A percentile compares a stretch with the other conserved stretches of the same genome.
Evolutionary conservation across 2,329 filamentous ascomycete genomes (phyloP).

Genomic region (Diaporthe capsici): DNA sequence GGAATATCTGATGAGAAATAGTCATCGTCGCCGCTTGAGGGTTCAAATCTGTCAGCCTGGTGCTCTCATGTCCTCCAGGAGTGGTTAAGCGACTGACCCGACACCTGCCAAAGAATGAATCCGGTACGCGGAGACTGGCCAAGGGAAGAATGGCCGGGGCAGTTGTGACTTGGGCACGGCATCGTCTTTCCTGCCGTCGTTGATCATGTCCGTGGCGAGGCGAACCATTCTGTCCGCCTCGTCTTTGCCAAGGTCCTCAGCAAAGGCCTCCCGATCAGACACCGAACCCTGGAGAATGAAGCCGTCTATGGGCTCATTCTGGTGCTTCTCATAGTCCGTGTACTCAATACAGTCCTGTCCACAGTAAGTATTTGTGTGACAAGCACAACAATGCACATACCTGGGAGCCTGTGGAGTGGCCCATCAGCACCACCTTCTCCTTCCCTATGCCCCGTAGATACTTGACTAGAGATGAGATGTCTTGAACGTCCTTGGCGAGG

Average conservation of each 20-base stretch:
- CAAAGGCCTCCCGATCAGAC: conserved; percentile 79
- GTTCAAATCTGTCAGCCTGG: background rate
- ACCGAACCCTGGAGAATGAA: conserved; percentile 86
- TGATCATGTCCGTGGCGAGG: conserved; percentile 68
- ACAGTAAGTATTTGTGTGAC: conserved; percentile 26
- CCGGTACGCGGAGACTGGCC: conserved; percentile 66
- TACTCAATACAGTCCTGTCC: conserved; percentile 71
- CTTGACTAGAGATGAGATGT: conserved; percentile 66
- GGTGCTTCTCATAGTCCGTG: conserved; percentile 57
- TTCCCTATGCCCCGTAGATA: conserved; percentile 67
- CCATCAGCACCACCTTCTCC: conserved; percentile 68
- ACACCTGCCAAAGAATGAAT: conserved; percentile 64
- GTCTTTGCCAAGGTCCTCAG: conserved; percentile 58
- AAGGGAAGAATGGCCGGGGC: conserved; percentile 54
- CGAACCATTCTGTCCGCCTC: conserved; percentile 61
- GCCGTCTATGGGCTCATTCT: conserved; percentile 74
- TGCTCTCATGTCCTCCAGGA: background rate
- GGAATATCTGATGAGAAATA: conserved; percentile 87
- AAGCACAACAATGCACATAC: conserved; percentile 48
- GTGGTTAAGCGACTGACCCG: conserved; percentile 58
- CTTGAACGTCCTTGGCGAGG: conserved; percentile 66
- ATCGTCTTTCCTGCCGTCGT: conserved; percentile 66
- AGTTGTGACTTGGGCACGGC: conserved; percentile 65
- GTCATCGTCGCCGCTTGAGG: conserved; percentile 79
- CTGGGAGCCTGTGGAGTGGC: conserved; percentile 72